These are phyloP conservation scores for Trametes gibbosa DNA, from an alignment of 768 basidiomycete genomes.

Conservation along the genomic window DNA sequence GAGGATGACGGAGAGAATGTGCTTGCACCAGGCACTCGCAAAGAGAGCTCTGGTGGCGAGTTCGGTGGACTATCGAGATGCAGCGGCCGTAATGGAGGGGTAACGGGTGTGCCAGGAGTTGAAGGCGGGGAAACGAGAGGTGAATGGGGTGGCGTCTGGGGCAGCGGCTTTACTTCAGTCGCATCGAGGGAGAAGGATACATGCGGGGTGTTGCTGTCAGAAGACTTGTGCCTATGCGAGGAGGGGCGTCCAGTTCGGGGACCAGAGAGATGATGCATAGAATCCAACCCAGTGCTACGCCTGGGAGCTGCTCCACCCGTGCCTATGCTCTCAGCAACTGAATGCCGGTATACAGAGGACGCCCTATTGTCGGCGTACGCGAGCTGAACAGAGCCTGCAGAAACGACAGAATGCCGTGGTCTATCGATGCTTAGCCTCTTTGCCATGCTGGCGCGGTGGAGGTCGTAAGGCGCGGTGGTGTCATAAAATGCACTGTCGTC, in stretches of 20 bases:
- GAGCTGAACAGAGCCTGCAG: slow-evolving; percentile 29
- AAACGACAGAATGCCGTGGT: slow-evolving; percentile 24
- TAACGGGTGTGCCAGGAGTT: slow-evolving; percentile 8
- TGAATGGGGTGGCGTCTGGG: slow-evolving; percentile 11
- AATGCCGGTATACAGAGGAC: slow-evolving; percentile 21
- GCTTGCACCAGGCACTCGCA: slow-evolving; percentile 14
- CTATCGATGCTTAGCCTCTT: slow-evolving; percentile 25
- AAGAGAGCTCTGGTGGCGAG: slow-evolving; percentile 18
- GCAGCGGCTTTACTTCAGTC: slow-evolving; percentile 4
- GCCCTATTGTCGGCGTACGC: slow-evolving; percentile 27
- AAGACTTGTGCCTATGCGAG: slow-evolving; percentile 5
- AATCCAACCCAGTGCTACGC: slow-evolving; percentile 11
- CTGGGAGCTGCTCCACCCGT: slow-evolving; percentile 10
- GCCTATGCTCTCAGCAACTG: slow-evolving; percentile 15
- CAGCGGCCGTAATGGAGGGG: slow-evolving; percentile 1
- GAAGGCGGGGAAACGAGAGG: slow-evolving; percentile 14
- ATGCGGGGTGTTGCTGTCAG: background rate
- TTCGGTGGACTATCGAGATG: slow-evolving; percentile 9
- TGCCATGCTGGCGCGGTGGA: slow-evolving; percentile 20
- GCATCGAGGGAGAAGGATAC: slow-evolving; percentile 1
- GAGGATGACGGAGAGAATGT: slow-evolving; percentile 26
- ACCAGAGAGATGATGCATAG: slow-evolving; percentile 14
- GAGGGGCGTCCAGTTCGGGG: slow-evolving; percentile 14
- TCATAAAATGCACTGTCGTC: slow-evolving; percentile 32
- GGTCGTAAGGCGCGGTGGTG: slow-evolving; percentile 23